A percentile compares a stretch with the other conserved stretches of the same genome.
phyloP scores from a whole-genome alignment of 257 asterid species.

The Nicotiana paniculata region DNA sequence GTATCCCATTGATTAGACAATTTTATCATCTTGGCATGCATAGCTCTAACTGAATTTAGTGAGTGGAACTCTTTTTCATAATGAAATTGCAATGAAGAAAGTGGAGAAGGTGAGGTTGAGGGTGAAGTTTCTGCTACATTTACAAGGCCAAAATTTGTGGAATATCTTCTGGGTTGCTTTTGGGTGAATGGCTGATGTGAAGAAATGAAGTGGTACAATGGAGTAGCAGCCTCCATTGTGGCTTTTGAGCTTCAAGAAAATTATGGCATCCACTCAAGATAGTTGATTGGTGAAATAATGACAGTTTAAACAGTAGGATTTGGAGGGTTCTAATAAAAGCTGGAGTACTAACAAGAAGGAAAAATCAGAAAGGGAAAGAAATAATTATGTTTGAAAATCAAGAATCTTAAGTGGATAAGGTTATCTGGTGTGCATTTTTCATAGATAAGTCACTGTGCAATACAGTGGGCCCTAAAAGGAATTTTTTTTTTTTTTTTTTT shows the following conservation, averaged over 20 bases:
- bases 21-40: slow-evolving; percentile 61
- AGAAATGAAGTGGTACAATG: slow-evolving; percentile 24
- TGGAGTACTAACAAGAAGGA: not conserved
- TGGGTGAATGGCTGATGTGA: slow-evolving; percentile 9
- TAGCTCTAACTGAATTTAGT: slow-evolving; percentile 29
- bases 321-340: not conserved
- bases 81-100: slow-evolving; percentile 8
- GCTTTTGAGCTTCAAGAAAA: slow-evolving; percentile 1
- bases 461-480: not conserved
- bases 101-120: slow-evolving; percentile 19
- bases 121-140: slow-evolving; percentile 30
- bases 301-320: not conserved
- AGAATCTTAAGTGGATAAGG: slow-evolving; percentile 30
- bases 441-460: not conserved
- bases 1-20: slow-evolving; percentile 17
- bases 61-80: slow-evolving; percentile 22
- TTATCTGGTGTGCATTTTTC: slow-evolving; percentile 4
- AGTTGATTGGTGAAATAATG: not conserved
- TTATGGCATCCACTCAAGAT: not conserved
- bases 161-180: slow-evolving; percentile 12
- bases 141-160: slow-evolving; percentile 21
- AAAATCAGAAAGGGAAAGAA: not conserved
- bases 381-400: not conserved
- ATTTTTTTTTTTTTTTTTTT: too few species aligned
- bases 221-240: slow-evolving; percentile 39